Conservation (phyloP, 2,329 filamentous ascomycete genomes). For the Ophiostoma fasciatum region DNA sequence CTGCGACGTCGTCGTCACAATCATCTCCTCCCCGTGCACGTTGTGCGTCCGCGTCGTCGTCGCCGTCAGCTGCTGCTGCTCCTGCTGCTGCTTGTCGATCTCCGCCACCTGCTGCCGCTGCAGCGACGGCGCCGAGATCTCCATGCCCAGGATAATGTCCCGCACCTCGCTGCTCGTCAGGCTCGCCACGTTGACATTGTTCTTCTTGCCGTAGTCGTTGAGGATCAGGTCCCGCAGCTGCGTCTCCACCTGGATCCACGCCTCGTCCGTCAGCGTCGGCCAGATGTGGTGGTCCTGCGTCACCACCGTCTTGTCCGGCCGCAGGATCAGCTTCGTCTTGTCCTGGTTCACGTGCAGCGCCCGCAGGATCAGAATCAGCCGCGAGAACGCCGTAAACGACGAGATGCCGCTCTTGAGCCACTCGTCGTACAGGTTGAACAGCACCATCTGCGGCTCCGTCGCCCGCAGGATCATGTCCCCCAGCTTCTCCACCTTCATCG, state of each 20-base stretch:
- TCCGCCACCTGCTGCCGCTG: constrained; percentile 96
- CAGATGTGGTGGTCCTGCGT: constrained; percentile 98
- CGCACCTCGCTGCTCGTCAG: constrained; percentile 93
- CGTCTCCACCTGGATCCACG: constrained; percentile 99
- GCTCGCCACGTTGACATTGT: constrained; percentile 97
- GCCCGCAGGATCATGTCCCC: constrained; percentile 97
- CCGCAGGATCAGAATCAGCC: constrained; percentile 81
- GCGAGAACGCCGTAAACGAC: constrained; percentile 95
- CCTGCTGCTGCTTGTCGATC: constrained; percentile 97
- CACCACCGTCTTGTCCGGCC: constrained; percentile 95
- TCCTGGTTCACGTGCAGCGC: constrained; percentile 96
- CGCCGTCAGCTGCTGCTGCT: constrained; percentile 89
- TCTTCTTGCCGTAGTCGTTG: constrained; percentile 99
- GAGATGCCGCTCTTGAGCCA: constrained; percentile 91
- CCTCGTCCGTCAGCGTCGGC: constrained; percentile 85
- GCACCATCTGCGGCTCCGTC: constrained; percentile 98
- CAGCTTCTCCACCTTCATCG: constrained; percentile 99
- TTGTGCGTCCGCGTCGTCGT: constrained; percentile 98
- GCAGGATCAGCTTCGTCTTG: constrained; percentile 89
- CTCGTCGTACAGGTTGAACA: constrained; percentile 98
- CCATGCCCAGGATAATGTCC: constrained; percentile 98
- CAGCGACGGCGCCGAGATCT: constrained; percentile 94
- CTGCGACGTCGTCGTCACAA: constrained; percentile 94
- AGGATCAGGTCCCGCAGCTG: constrained; percentile 89
- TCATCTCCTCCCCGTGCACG: constrained; percentile 90